These are phyloP conservation scores for Lipomyces chichibuensis DNA, from an alignment of 805 yeast genomes.

Conservation along the genomic window DNA sequence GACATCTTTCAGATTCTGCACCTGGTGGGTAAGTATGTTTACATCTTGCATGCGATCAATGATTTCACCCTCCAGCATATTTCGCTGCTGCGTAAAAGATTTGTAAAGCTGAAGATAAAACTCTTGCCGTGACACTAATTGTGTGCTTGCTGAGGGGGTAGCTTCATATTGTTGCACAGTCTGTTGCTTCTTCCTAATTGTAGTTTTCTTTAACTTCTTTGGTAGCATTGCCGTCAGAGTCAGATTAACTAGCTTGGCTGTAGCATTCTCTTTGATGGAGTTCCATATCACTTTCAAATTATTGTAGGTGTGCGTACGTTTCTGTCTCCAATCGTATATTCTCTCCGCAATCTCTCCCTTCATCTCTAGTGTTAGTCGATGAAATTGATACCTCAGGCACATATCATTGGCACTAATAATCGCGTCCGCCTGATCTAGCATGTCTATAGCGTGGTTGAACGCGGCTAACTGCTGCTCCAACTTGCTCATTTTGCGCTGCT, in stretches of 20 bases:
- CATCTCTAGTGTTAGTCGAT: background rate
- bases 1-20: background rate
- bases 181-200: background rate
- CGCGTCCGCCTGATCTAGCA: background rate
- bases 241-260: background rate
- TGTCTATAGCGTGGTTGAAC: background rate
- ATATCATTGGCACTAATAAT: background rate
- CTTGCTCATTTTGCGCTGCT: background rate
- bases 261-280: background rate
- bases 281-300: slow-evolving; percentile 1
- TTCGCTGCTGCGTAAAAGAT: background rate
- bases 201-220: background rate
- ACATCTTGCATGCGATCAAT: background rate
- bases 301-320: background rate
- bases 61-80: background rate
- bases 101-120: background rate
- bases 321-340: background rate
- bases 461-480: background rate
- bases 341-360: background rate
- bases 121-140: background rate
- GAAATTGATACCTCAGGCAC: background rate
- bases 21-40: background rate
- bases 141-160: background rate
- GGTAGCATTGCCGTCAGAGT: background rate
- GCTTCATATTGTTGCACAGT: background rate